Evolutionary conservation across 306 rosid species (phyloP), one percentile per base, ranked within the genome.

Genomic region (Cucurbita argyrosperma): DNA sequence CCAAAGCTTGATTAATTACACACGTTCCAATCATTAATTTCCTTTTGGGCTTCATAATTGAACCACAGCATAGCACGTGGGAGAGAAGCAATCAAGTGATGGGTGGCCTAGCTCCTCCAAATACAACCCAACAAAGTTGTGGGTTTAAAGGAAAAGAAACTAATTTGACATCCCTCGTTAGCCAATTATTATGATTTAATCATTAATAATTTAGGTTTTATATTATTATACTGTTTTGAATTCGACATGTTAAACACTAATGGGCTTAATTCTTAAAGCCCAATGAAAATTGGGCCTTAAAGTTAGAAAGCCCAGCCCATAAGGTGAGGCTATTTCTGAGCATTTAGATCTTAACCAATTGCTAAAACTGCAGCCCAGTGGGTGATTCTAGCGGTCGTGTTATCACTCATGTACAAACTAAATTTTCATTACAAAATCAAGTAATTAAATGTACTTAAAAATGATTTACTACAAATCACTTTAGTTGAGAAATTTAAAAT

Each of bases 61-160:
- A 67, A 46, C 6, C 54, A 46, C 8, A 46, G 54, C 72, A 67
- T 67, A 21, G 72, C 55, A 67, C 55, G 72, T 67, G 72, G 72
- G 72, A 67, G 72, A 67, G 72, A 65, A 65, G 38, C 37, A 9
- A n/a, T 65, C 11, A n/a, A 43, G 71, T 65, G 53, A 67, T 45
- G 55, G 55, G 55, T 46, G 19, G 40, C 3, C 37, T 40, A 18
- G 71, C 6, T 65, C 37, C 53, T 67, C 54, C 55, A 45, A 67
- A 67, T 45, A 45, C 72, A 67, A 67, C 21, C 55, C 55, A 67
- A 67, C 55, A 67, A 67, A 10, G 6, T 67, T 67, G 38, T 5
- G 72, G 54, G 72, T 12, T 45, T 10, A 18, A 65, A 43, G 5
- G 35, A 21, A 65, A 65, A 65, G 10, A 42, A 65, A 65, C 43